These are phyloP conservation scores for Mucor irregularis DNA, from an alignment of 371 early-diverging fungal genomes.

Conservation along the genomic window DNA sequence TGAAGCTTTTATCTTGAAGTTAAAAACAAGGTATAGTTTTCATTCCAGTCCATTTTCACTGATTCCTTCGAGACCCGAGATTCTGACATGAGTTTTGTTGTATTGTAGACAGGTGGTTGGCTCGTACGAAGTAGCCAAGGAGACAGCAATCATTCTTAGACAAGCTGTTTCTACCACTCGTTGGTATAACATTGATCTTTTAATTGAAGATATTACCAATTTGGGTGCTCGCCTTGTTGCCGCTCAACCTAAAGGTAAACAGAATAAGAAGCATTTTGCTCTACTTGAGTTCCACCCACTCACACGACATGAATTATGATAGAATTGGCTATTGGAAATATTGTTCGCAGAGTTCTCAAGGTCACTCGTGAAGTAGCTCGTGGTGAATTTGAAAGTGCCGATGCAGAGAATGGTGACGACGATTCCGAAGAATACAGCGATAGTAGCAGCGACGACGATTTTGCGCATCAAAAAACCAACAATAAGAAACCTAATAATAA, in stretches of 20 bases:
- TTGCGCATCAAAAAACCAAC: conserved; percentile 2
- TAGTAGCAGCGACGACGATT: background rate
- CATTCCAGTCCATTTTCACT: background rate
- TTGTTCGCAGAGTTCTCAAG: conserved; percentile 79
- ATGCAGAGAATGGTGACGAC: conserved; percentile 11
- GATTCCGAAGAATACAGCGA: background rate
- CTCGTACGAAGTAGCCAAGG: conserved; percentile 74
- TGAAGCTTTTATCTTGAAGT: conserved; percentile 51
- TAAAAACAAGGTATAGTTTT: conserved; percentile 54
- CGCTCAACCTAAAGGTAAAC: conserved; percentile 81
- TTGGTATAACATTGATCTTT: conserved; percentile 67
- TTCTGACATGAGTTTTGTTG: too few species aligned
- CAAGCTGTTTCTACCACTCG: conserved; percentile 75
- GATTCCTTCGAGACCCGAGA: too few species aligned
- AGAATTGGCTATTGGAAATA: conserved; percentile 91
- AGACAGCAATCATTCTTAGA: conserved; percentile 78
- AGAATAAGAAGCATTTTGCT: too few species aligned
- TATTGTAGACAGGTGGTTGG: conserved; percentile 74
- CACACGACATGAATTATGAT: background rate
- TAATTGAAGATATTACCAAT: conserved; percentile 65
- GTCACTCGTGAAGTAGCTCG: conserved; percentile 78
- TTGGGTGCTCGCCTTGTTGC: conserved; percentile 68
- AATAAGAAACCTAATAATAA: background rate
- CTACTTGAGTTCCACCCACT: too few species aligned
- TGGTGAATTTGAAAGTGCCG: conserved; percentile 31